These are phyloP conservation scores for Colletotrichum truncatum DNA, from an alignment of 2,329 filamentous ascomycete species.

Conservation along the genomic window DNA sequence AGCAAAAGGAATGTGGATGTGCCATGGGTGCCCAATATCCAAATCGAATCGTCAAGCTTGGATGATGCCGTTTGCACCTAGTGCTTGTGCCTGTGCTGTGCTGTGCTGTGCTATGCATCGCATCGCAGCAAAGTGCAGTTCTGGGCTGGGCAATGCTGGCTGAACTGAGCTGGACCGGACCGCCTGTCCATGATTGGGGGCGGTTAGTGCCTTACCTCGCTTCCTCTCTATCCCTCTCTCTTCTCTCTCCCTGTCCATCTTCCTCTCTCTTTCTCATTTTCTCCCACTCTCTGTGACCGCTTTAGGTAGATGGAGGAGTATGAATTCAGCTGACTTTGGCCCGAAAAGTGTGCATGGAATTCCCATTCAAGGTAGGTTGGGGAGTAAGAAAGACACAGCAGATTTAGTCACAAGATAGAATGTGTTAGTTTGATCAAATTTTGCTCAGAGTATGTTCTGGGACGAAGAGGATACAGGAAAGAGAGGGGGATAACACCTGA, in stretches of 20 bases:
- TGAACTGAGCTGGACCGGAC: neutral
- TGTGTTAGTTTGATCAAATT: neutral
- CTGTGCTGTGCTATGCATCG: slow-evolving; percentile 15
- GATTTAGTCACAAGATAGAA: neutral
- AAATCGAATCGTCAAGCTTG: neutral
- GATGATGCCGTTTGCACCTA: slow-evolving; percentile 3
- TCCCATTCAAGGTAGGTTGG: no score
- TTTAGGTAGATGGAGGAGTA: no score
- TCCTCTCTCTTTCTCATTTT: no score
- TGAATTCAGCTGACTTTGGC: no score
- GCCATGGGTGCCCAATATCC: slow-evolving; percentile 27
- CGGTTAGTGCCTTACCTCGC: neutral
- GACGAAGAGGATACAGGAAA: slow-evolving; percentile 1
- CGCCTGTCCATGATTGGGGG: neutral
- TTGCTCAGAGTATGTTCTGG: neutral
- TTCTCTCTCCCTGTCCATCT: no score
- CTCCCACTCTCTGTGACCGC: no score
- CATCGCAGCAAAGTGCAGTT: no score
- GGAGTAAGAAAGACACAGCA: no score
- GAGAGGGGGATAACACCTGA: neutral
- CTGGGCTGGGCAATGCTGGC: neutral
- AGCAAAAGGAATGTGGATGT: slow-evolving; percentile 13
- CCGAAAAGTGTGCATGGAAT: neutral
- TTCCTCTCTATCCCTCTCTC: no score
- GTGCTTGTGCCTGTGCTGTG: slow-evolving; percentile 5